Conservation (phyloP, 2,329 filamentous ascomycete species). For the Fusarium irregulare region DNA sequence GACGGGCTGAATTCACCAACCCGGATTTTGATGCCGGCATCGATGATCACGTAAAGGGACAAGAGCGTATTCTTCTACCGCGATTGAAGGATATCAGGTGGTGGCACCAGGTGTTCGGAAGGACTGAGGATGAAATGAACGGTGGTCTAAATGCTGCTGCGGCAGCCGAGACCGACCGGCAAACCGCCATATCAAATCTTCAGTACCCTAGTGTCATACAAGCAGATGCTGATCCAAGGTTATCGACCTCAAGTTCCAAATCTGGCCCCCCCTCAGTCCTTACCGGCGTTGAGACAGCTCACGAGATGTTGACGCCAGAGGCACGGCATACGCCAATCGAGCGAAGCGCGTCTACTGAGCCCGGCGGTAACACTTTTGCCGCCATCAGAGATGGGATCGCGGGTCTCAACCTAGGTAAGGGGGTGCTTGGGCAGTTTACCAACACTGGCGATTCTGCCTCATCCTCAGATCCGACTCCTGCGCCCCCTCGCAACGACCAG, state of each 20-base stretch:
- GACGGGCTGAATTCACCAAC: slow-evolving; percentile 85
- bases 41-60: slow-evolving; percentile 82
- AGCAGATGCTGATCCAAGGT: slow-evolving; percentile 43
- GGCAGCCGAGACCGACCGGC: slow-evolving; percentile 59
- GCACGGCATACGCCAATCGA: slow-evolving; percentile 52
- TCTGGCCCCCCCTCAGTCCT: slow-evolving; percentile 65
- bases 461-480: slow-evolving; percentile 27
- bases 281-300: slow-evolving; percentile 67
- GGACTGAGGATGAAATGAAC: slow-evolving; percentile 94
- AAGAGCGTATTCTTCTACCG: slow-evolving; percentile 87
- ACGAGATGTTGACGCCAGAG: slow-evolving; percentile 62
- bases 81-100: slow-evolving; percentile 82
- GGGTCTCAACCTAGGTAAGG: slow-evolving; percentile 61
- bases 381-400: slow-evolving; percentile 62
- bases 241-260: slow-evolving; percentile 51
- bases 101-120: slow-evolving; percentile 91
- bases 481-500: slow-evolving; percentile 51
- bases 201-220: slow-evolving; percentile 47
- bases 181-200: slow-evolving; percentile 52
- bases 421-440: slow-evolving; percentile 53
- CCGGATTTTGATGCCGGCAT: slow-evolving; percentile 78
- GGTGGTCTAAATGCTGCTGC: slow-evolving; percentile 67
- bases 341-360: slow-evolving; percentile 59
- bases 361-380: slow-evolving; percentile 56
- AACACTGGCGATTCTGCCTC: slow-evolving; percentile 41